Evolutionary conservation across 495 filamentous ascomycete genomes (phyloP), one percentile per base, ranked within the genome.

Genomic region (Neurospora africana): DNA sequence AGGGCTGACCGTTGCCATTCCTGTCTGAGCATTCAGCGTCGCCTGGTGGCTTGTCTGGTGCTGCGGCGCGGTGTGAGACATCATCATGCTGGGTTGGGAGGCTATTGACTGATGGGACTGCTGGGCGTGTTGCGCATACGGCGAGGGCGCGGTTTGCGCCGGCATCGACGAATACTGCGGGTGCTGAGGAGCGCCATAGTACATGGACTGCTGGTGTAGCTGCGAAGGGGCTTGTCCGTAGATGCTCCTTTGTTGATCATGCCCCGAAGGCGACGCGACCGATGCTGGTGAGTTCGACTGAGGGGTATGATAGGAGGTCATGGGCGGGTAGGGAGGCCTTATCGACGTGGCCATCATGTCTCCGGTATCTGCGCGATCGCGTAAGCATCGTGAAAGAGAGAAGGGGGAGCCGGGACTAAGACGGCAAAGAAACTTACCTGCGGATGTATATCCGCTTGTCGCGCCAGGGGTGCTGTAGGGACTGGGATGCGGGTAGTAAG

Each of bases 211-310:
- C 72, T 92, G 90, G 68, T 89, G 89, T 73, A 93, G 83, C 83
- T 93, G 92, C 74, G 91, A 89, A 0, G 92, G 83, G 41, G 93
- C 92, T 74, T 93, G 92, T 19, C 88, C 89, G 80, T 97, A 98
- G 74, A 98, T 85, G 74, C 86, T 89, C 74, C 95, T 86, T 83
- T 95, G 92, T 74, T 93, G 94, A 75, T 99, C 95, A 76, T 97
- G 93, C 30, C 87, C 86, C 68, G 95, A 93, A 6, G 92, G 91
- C 21, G 95, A 98, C 70, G 94, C 91, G 73, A 98, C 94, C 71
- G 95, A 97, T n/a, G 93, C 92, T 41, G 95, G 95, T 30, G 95
- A 97, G 81, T 93, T 96, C 35, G 94, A 97, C 83, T 97, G 93
- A 19, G 95, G 94, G 4, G 95, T 97, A 78, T 97, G 93, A 78